Evolutionary conservation across 2,329 filamentous ascomycete genomes (phyloP).

Genomic region (Aspergillus alliaceus): DNA sequence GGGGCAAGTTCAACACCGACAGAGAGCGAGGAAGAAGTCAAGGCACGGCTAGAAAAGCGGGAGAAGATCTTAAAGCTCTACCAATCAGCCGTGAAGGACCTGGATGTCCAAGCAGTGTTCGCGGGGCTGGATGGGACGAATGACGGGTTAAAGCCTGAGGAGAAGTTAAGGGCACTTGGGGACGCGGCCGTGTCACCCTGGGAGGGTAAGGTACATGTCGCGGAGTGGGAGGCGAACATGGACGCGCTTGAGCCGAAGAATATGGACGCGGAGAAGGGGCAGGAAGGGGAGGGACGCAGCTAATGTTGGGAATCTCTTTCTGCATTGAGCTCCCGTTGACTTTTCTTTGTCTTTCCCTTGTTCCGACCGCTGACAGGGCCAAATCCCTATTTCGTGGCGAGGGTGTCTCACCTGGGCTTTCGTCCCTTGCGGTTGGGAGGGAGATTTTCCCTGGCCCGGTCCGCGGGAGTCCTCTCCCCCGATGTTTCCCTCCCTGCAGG

Average conservation of each 20-base stretch:
- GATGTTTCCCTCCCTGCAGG: not conserved
- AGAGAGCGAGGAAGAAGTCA: not conserved
- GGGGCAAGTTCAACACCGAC: constrained; percentile 9
- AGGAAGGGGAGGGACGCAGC: not conserved
- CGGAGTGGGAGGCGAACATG: constrained; percentile 41
- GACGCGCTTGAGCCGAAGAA: constrained; percentile 37
- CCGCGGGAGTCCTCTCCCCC: not conserved
- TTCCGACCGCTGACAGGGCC: not conserved
- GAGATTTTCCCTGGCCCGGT: not conserved
- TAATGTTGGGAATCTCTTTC: too few relatives aligned
- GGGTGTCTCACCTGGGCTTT: not conserved
- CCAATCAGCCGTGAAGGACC: constrained; percentile 54
- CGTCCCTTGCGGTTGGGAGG: not conserved
- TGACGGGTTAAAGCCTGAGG: constrained; percentile 29
- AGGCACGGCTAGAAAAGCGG: constrained; percentile 38
- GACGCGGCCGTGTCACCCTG: constrained; percentile 30
- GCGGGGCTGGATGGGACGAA: constrained; percentile 31
- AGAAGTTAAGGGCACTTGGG: constrained; percentile 27
- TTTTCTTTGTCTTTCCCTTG: not conserved
- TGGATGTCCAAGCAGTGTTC: constrained; percentile 65
- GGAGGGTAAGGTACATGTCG: constrained; percentile 33
- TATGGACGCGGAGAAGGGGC: constrained; percentile 3
- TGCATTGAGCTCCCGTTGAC: not conserved
- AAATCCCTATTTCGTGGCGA: not conserved
- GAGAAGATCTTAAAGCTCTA: constrained; percentile 35